Base-by-base conservation (phyloP, 2,329 filamentous ascomycete genomes). In the Apiospora aurea region DNA sequence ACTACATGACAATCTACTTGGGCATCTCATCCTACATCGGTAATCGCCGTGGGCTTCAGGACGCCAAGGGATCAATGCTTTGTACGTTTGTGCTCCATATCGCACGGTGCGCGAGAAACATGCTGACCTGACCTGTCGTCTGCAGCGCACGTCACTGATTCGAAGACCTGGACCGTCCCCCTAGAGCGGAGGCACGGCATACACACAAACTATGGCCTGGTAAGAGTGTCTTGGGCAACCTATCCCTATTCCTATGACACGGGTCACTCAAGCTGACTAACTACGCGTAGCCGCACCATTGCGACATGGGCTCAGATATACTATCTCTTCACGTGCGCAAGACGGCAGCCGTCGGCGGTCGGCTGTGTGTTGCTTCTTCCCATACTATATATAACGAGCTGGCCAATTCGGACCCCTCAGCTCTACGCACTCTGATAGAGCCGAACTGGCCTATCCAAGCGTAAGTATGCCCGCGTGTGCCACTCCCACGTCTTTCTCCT, bases 11-110 rank as follows among this genome's bases (percentile, higher is more conserved):
- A 6, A 81, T 90, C 61, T 91, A 88, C 75, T 82, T 90, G 5
- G 90, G 87, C 0, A 79, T 92, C 14, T 84, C 89, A 0, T 86
- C 84, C 71, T 85, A 91, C 75, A 84, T 92, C 69, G 89, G 86
- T 1, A 83, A 87, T 49, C 82, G 86, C 67, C 84, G 88, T 51
- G 87, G 87, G 2, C 74, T 85, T 2, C 87, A 89, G 71, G 84
- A 85, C 71, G 80, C 81, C n/a, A 83, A 83, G 61, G 85, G 86
- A 14, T 83, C 84, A 47, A 83, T 87, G 76, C 74, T 88, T 21
- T 82, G 86, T 87, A 80, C 75, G 83, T 79, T 26, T 10, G 14
- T 18, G 5, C 3, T 13, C 49, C 18, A 47, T 43, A 13, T 24
- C 8, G 18, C n/a, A 38, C 41, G 10, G 41, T 46, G 14, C 14